Evolutionary conservation across 164 flowering plant genomes (phyloP), one percentile per base, ranked within the genome.

Genomic region (Piper betle): DNA sequence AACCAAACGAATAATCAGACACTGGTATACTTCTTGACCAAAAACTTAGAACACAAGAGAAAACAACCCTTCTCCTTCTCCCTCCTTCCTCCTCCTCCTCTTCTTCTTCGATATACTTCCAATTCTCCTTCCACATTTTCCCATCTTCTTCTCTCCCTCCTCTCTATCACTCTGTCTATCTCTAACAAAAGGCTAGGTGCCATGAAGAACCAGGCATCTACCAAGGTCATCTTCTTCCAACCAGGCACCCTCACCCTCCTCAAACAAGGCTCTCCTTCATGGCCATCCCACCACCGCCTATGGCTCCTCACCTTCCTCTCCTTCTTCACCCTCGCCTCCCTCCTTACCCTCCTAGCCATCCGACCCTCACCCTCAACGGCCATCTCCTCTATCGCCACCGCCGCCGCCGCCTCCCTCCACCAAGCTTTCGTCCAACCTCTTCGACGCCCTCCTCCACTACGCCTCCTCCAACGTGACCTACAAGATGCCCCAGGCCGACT

Each of bases 371-470:
- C 33, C 33, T 25, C 50, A 12, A 46, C 50, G 3, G 12, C 50
- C 12, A 1, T 46, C 64, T 71, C 64, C 3, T 53, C 63, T 6
- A 17, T 50, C 3, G 13, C 55, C 20, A 37, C 72, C 68, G 18
- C 66, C 20, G 9, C 72, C 53, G 8, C 62, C 59, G 2, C 25
- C 71, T 57, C 1, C 77, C 63, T 13, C 67, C 59, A 4, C 68
- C 41, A 46, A 53, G 0, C 68, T 77, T 53, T 77, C 85, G 0
- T 8, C 55, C 19, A 16, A 74, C 56, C 52, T 82, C 50, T 55
- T 71, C 57, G 74, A 77, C 65, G 81, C 91, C 17, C 83, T 86
- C 65, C 75, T 89, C 66, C 95, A 84, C 74, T 80, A 86, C 54
- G 39, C 82, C 60, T 37, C 66, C 62, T 60, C 85, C 38, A 84